Evolutionary conservation across 1,139 yeast species (phyloP).

Genomic region (Diutina sp.): DNA sequence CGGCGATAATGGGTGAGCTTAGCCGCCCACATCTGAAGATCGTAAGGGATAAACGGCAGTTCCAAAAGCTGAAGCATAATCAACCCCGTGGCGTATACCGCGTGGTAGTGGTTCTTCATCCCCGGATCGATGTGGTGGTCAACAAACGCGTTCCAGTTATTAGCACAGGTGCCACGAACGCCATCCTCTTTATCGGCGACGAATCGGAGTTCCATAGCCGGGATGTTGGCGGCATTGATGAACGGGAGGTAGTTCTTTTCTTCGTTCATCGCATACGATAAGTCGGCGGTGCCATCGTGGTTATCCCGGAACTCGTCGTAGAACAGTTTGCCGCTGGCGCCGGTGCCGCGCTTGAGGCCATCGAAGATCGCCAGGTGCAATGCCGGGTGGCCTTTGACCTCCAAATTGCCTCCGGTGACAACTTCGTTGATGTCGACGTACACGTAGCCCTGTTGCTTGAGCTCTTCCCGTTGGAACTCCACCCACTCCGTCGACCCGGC

Average conservation of each 20-base stretch:
- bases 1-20: constrained; percentile 24
- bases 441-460: constrained; percentile 52
- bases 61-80: constrained; percentile 50
- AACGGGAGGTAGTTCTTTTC: constrained; percentile 63
- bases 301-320: constrained; percentile 17
- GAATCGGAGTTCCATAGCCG: constrained; percentile 51
- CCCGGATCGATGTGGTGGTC: constrained; percentile 35
- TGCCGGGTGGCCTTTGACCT: constrained; percentile 56
- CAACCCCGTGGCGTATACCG: constrained; percentile 46
- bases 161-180: constrained; percentile 53
- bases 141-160: constrained; percentile 47
- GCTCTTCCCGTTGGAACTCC: constrained; percentile 38
- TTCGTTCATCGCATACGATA: constrained; percentile 31
- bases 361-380: constrained; percentile 33
- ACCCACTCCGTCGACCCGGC: constrained; percentile 83
- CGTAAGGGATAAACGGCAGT: constrained; percentile 65
- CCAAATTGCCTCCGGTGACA: constrained; percentile 47
- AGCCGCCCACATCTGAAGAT: constrained; percentile 36
- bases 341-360: constrained; percentile 23
- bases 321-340: constrained; percentile 7
- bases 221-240: constrained; percentile 50
- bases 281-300: constrained; percentile 14
- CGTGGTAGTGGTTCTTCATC: constrained; percentile 42
- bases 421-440: constrained; percentile 73
- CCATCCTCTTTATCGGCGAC: constrained; percentile 17